Conservation (phyloP, 2,329 filamentous ascomycete species). For the Fusarium solani-melongenae region DNA sequence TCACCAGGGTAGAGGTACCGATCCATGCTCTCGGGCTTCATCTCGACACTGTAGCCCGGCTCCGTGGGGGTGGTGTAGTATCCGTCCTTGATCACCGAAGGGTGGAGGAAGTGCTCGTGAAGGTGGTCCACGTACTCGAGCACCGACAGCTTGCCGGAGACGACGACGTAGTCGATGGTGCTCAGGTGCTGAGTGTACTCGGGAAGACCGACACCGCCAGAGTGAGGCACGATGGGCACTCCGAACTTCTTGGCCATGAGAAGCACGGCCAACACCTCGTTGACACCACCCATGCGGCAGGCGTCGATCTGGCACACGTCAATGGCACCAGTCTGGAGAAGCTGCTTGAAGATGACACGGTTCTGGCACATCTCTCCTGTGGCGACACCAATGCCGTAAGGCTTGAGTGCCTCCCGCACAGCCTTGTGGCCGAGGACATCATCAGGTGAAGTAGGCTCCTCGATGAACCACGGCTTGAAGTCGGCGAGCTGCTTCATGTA, state of each 20-base stretch:
- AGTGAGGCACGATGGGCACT: conserved; percentile 89
- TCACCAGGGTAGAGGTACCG: conserved; percentile 80
- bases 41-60: conserved; percentile 91
- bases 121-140: conserved; percentile 94
- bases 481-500: conserved; percentile 86
- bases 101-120: conserved; percentile 92
- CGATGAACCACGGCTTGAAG: conserved; percentile 94
- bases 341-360: conserved; percentile 92
- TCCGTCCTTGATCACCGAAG: conserved; percentile 81
- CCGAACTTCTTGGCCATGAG: conserved; percentile 84
- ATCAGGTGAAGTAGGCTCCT: conserved; percentile 91
- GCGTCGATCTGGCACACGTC: conserved; percentile 92
- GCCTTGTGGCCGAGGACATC: conserved; percentile 90
- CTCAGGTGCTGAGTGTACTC: conserved; percentile 95
- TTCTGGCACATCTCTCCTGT: conserved; percentile 98
- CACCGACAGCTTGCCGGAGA: conserved; percentile 82
- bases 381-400: conserved; percentile 82
- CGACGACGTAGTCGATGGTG: conserved; percentile 92
- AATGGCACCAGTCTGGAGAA: conserved; percentile 82
- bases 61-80: conserved; percentile 88
- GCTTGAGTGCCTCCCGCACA: conserved; percentile 81
- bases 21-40: conserved; percentile 91
- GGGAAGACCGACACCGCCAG: conserved; percentile 87
- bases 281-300: conserved; percentile 88
- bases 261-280: conserved; percentile 91